Base-by-base conservation (phyloP, 306 rosid species). In the Arachis hypogaea region DNA sequence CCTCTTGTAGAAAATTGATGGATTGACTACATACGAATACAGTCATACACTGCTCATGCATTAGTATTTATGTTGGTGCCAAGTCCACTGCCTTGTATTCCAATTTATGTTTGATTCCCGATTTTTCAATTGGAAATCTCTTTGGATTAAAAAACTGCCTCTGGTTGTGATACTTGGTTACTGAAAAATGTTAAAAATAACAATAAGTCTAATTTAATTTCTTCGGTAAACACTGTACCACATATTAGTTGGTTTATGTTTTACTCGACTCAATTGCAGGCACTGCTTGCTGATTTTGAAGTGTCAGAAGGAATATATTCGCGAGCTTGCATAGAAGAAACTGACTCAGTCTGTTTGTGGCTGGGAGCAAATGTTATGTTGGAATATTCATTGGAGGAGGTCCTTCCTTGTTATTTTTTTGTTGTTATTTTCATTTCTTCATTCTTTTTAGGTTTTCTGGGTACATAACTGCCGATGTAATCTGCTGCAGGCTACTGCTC, bases 321-420 rank as follows among this genome's bases (percentile, higher is more conserved):
- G 54, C 83, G 82, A 41, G 89, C 92, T 77, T 44, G 78, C 56
- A 77, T 88, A 44, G 86, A 83, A 54, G 88, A 92, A 78, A 61
- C 87, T 3, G 89, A 84, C 49, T 89, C 87, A 0, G 86, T 89
- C 54, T 89, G 90, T 82, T 80, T 88, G 79, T 92, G 93, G 92
- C 89, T 89, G 71, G 93, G 88, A 80, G 96, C 93, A 54, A 88
- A 92, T 42, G 88, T 86, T 78, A 83, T 89, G 93, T 84, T 88
- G 86, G 93, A 89, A 78, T 85, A 86, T 86, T 87, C 97, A 63
- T 80, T 81, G 78, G 91, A 86, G 51, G 93, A 92, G 93, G 93
- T 89, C n/a, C 4, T 56, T 66, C 9, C 51, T 50, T 69, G 66
- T n/a, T 79, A 51, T 49, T 78, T 60, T 60, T 61, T 72, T 36